Evolutionary conservation across 768 basidiomycete genomes (phyloP).

Genomic region (Erythrobasidium yunnanense): DNA sequence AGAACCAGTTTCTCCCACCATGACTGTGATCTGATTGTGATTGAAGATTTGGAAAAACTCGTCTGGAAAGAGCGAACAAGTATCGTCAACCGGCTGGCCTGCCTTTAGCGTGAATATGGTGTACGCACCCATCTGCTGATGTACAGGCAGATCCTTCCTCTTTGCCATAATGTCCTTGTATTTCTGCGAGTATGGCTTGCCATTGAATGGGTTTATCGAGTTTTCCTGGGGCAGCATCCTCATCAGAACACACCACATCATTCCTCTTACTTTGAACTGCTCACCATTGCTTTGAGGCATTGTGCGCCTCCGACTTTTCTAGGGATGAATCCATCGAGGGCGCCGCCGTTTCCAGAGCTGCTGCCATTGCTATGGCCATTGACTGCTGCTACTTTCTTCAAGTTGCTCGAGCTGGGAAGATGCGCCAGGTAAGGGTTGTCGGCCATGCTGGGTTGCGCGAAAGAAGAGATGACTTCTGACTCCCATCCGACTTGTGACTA

Average conservation of each 20-base stretch:
- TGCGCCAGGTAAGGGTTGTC: conserved; percentile 55
- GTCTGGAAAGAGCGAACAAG: not conserved
- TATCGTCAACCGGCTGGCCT: too few species aligned
- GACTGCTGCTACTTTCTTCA: conserved; percentile 14
- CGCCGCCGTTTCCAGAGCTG: conserved; percentile 34
- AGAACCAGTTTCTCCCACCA: conserved; percentile 89
- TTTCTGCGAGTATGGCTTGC: conserved; percentile 58
- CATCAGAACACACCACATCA: too few species aligned
- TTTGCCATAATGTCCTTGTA: conserved; percentile 77
- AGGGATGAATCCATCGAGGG: conserved; percentile 59
- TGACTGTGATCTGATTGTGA: conserved; percentile 64
- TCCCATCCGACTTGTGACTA: too few species aligned
- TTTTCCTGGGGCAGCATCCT: conserved; percentile 51
- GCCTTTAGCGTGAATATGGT: too few species aligned
- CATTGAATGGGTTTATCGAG: conserved; percentile 79
- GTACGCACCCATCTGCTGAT: conserved; percentile 61
- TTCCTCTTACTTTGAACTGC: too few species aligned
- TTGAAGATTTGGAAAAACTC: conserved; percentile 66
- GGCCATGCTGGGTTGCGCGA: too few species aligned
- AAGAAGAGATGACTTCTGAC: too few species aligned
- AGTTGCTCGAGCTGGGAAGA: conserved; percentile 27
- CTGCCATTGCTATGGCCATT: conserved; percentile 17
- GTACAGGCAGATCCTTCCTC: conserved; percentile 84
- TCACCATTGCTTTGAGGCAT: conserved; percentile 61
- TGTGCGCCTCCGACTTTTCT: conserved; percentile 57